These are phyloP conservation scores for Penicillium angulare DNA, from an alignment of 495 filamentous ascomycete species.

Conservation along the genomic window DNA sequence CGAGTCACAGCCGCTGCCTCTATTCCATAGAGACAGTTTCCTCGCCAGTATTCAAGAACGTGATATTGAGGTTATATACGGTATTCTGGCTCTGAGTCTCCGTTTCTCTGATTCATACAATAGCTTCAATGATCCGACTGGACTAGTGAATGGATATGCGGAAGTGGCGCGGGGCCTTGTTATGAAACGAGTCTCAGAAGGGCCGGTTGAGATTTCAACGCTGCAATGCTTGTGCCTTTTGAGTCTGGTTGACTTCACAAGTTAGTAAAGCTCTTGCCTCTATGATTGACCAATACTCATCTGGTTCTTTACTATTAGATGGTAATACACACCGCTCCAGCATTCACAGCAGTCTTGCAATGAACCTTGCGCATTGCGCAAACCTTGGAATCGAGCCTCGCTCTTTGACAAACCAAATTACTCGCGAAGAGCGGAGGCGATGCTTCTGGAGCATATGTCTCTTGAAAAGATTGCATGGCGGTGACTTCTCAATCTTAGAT, in stretches of 20 bases:
- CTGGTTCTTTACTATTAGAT: constrained; percentile 23
- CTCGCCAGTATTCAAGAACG: constrained; percentile 31
- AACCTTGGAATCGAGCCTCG: constrained; percentile 38
- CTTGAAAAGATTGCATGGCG: constrained; percentile 45
- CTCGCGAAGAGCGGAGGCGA: constrained; percentile 43
- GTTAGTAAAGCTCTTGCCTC: constrained; percentile 21
- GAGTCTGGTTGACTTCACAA: constrained; percentile 47
- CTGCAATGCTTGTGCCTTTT: constrained; percentile 47
- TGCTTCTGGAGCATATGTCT: constrained; percentile 52
- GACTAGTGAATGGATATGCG: constrained; percentile 33
- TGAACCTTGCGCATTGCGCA: constrained; percentile 46
- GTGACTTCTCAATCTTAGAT: constrained; percentile 41
- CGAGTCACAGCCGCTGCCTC: constrained; percentile 46
- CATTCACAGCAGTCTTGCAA: constrained; percentile 47
- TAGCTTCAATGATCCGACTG: constrained; percentile 10
- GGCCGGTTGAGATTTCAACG: constrained; percentile 47
- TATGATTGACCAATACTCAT: neutral
- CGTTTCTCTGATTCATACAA: constrained; percentile 31
- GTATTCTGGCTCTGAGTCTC: constrained; percentile 37
- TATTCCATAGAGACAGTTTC: constrained; percentile 41
- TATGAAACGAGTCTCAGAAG: constrained; percentile 43
- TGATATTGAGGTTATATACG: constrained; percentile 41
- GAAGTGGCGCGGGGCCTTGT: constrained; percentile 43
- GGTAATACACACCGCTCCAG: constrained; percentile 48
- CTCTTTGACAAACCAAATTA: constrained; percentile 8